Evolutionary conservation across 2,329 filamentous ascomycete genomes (phyloP).

Genomic region (Didymella pinodella): DNA sequence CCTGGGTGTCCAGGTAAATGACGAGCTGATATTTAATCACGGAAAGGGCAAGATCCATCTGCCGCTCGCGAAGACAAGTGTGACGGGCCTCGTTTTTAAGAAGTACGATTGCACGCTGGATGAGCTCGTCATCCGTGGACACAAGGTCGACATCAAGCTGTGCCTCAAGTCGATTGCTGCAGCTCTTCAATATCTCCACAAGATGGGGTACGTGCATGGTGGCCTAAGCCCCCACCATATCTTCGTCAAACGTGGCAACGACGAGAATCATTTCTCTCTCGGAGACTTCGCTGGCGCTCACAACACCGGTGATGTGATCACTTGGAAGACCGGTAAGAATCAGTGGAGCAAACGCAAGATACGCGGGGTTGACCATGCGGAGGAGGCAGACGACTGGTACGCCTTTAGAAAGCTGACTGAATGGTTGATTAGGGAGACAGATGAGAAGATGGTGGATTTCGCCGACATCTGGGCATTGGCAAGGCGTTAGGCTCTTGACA

Average conservation of each 20-base stretch:
- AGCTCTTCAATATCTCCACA: background rate
- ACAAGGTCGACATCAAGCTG: conserved; percentile 1
- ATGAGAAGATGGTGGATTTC: background rate
- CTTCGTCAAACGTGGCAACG: background rate
- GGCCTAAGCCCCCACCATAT: conserved; percentile 3
- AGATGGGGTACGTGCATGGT: background rate
- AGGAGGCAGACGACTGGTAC: conserved; percentile 7
- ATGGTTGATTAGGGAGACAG: background rate
- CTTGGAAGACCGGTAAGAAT: background rate
- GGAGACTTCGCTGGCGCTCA: background rate
- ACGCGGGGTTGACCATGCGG: background rate
- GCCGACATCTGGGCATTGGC: background rate
- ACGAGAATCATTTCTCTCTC: background rate
- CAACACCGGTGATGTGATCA: background rate
- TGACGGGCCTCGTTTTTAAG: conserved; percentile 8
- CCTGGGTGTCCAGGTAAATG: conserved; percentile 5
- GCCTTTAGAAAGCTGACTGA: background rate
- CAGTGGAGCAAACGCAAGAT: conserved; percentile 1
- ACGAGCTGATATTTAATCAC: background rate
- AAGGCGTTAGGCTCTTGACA: background rate
- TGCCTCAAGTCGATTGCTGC: conserved; percentile 6
- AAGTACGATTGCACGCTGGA: conserved; percentile 14
- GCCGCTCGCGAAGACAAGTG: background rate
- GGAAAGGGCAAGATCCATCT: background rate
- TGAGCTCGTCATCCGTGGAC: conserved; percentile 4